Base-by-base conservation (phyloP, 2,329 filamentous ascomycete species). In the Neonectria faginata region DNA sequence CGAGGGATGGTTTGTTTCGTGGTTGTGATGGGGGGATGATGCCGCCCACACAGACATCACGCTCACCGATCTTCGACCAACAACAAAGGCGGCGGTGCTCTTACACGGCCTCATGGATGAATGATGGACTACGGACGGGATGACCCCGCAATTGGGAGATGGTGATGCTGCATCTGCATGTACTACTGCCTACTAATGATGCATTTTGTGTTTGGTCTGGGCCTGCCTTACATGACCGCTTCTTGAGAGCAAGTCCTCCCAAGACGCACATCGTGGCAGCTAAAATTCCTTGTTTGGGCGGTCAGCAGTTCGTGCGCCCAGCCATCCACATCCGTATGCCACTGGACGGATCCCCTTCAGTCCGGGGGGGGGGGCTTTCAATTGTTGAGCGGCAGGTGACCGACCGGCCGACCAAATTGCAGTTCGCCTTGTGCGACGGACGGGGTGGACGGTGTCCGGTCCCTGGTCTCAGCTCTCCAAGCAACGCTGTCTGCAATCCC, bases 351-450 rank as follows among this genome's bases (percentile, higher is more conserved):
- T 31, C 41, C 41, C 41, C 36, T 36, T 48, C 53, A 57, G 58
- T 54, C 39, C 18, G 29, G 29, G 50, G 29, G 47, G 59, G 58
- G 56, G 45, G 57, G 59, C 54, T 11, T n/a, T 9, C n/a, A 20
- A 57, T 54, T 65, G 65, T 65, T 70, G 66, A 68, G 67, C 44
- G 57, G 65, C 63, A 70, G 64, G 51, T 73, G 69, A 73, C 64
- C 57, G 9, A 14, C 39, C n/a, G 57, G 61, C 57, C 52, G 51
- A 25, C 54, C 57, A 69, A 67, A 70, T 73, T 65, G 66, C 63
- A 57, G 62, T 68, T 67, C 64, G 64, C 57, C 48, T 61, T 65
- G 62, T 61, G 61, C 58, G 57, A 57, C 58, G 60, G 57, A 57
- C 58, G 61, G 58, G 42, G 54, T 54, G 65, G 50, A 62, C 58